Evolutionary conservation across 495 filamentous ascomycete genomes (phyloP).

Genomic region (Amniculicola lignicola): DNA sequence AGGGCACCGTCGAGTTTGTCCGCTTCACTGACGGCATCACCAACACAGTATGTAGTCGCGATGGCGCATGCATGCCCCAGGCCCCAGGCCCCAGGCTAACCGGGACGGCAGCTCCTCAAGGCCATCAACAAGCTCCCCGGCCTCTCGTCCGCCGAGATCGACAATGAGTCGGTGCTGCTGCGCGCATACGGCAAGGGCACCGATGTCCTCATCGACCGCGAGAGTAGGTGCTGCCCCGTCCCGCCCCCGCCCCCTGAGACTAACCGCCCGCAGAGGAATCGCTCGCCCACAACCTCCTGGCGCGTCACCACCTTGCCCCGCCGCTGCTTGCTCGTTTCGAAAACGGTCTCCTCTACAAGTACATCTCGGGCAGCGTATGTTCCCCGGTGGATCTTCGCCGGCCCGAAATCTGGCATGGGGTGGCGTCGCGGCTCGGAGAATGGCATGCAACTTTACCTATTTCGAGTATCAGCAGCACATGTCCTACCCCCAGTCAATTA

Average conservation of each 20-base stretch:
- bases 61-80: neutral
- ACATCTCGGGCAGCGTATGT: slow-evolving; percentile 75
- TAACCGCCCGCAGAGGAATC: slow-evolving; percentile 57
- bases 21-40: slow-evolving; percentile 97
- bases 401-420: slow-evolving; percentile 73
- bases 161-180: slow-evolving; percentile 84
- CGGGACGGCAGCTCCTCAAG: slow-evolving; percentile 65
- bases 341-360: slow-evolving; percentile 94
- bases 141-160: slow-evolving; percentile 71
- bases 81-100: slow-evolving; percentile 3
- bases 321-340: slow-evolving; percentile 86
- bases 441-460: slow-evolving; percentile 83
- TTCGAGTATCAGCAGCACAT: slow-evolving; percentile 38
- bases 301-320: slow-evolving; percentile 76
- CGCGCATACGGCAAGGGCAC: slow-evolving; percentile 94
- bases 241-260: neutral
- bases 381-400: slow-evolving; percentile 67
- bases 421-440: slow-evolving; percentile 78
- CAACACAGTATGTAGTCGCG: slow-evolving; percentile 67
- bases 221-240: slow-evolving; percentile 59
- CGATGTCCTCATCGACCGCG: slow-evolving; percentile 91
- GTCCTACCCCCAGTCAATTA: slow-evolving; percentile 7
- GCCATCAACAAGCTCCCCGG: slow-evolving; percentile 76
- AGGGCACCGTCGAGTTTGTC: slow-evolving; percentile 79
- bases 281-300: slow-evolving; percentile 68